Conservation (phyloP, 305 asterid genomes). For the Plantago lanceolata region DNA sequence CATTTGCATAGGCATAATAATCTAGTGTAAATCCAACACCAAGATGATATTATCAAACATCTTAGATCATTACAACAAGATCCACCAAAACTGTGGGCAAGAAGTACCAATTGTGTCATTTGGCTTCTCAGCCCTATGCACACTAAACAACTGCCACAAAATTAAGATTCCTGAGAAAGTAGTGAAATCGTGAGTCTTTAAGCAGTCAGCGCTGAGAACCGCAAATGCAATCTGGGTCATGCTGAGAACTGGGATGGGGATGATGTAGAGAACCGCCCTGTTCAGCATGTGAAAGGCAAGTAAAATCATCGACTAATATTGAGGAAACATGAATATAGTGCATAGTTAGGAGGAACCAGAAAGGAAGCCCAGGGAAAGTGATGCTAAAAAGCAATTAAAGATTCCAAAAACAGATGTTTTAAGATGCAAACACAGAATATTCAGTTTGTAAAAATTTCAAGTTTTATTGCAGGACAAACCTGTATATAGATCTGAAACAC, state of each 20-base stretch:
- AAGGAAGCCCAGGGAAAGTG: too few relatives aligned
- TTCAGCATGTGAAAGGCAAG: not conserved
- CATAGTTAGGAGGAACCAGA: too few relatives aligned
- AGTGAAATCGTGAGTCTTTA: not conserved
- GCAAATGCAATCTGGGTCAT: not conserved
- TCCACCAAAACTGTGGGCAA: slow-evolving; percentile 3
- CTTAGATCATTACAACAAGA: not conserved
- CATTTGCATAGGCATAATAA: not conserved
- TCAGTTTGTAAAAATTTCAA: not conserved
- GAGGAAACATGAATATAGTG: too few relatives aligned
- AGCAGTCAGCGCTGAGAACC: not conserved
- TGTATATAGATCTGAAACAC: slow-evolving; percentile 15
- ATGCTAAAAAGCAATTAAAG: not conserved
- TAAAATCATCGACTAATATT: not conserved
- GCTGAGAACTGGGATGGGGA: not conserved
- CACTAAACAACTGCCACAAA: not conserved
- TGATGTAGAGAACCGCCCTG: not conserved
- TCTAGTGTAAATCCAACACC: not conserved
- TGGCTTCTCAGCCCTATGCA: not conserved
- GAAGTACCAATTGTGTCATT: not conserved
- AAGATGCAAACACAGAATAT: too few relatives aligned
- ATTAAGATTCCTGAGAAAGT: not conserved
- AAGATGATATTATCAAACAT: not conserved
- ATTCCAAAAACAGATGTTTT: too few relatives aligned
- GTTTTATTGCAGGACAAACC: slow-evolving; percentile 24